Percentiles rank a stretch among this genome's conserved stretches.
Conservation (phyloP, 192 early-diverging fungal genomes). For the Coemansia sp. region DNA sequence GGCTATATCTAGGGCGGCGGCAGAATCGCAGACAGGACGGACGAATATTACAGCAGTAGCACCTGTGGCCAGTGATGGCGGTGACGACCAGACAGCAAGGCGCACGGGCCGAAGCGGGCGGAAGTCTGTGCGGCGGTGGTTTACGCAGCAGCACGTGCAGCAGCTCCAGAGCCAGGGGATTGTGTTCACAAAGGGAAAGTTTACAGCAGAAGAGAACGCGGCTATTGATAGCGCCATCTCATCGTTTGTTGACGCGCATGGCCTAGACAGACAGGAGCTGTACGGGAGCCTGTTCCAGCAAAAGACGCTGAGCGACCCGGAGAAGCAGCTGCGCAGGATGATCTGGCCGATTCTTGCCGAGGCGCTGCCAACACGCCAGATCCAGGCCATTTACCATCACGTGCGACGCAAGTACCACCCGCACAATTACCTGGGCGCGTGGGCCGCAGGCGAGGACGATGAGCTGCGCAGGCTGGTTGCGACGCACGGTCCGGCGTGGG, state of each 20-base stretch:
- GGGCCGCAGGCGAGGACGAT: conserved; percentile 38
- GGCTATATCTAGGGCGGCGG: conserved; percentile 1
- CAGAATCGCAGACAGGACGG: neutral
- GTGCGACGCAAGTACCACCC: conserved; percentile 48
- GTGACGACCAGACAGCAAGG: neutral
- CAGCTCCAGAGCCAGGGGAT: conserved; percentile 41
- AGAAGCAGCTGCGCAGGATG: conserved; percentile 31
- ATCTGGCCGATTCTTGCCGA: conserved; percentile 48
- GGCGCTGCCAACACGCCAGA: conserved; percentile 39
- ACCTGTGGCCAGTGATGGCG: neutral
- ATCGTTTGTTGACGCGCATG: conserved; percentile 24
- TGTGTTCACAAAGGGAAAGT: conserved; percentile 51
- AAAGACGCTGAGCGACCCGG: conserved; percentile 14
- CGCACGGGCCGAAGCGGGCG: neutral
- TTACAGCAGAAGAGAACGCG: conserved; percentile 41
- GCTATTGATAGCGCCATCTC: conserved; percentile 30
- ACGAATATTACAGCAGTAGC: neutral
- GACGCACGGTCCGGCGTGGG: conserved; percentile 45
- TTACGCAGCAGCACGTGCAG: conserved; percentile 39
- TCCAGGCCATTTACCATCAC: conserved; percentile 53
- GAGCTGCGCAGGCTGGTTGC: conserved; percentile 41
- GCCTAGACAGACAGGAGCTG: conserved; percentile 27
- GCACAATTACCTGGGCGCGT: conserved; percentile 52
- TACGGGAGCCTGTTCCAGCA: conserved; percentile 42
- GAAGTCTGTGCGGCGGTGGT: conserved; percentile 27